Base-by-base conservation (phyloP, 257 asterid species). In the Cruciata laevipes region DNA sequence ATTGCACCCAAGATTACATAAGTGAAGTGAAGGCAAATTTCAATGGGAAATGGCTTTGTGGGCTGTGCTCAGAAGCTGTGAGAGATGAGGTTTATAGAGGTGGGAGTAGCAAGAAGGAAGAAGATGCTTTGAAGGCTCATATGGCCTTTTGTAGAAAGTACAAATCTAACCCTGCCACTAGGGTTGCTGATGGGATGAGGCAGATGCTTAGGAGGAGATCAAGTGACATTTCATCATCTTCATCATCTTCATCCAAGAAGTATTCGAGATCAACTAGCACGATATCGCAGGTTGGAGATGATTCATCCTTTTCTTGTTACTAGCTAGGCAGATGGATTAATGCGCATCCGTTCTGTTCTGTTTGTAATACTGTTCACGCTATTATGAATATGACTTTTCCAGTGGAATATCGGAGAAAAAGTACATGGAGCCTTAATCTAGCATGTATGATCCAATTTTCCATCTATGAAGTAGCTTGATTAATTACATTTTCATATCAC, bases 21-120 rank as follows among this genome's bases (percentile, higher is more conserved):
- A 78, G 72, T 1, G 79, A 78, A 57, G 95, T 93, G 67, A 89
- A 86, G 74, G 63, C 77, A 0, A 86, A 85, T 6, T 93, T 89
- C 66, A 83, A 85, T 8, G 98, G 96, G 1, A 89, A 89, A 76
- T 93, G 98, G 97, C 83, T 93, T 0, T 92, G 96, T 51, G 98
- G 97, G 3, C 37, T 93, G 58, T 93, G 98, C 21, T 89, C 91
- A 0, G 97, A 89, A 68, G 98, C 96, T 0, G 98, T 93, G 0
- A 77, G 95, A 69, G 96, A 93, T 71, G 97, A 93, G 80, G 84
- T 75, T 0, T 68, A 20, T 56, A 73, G 94, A 73, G 90, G 86
- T 7, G 84, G 82, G 52, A 79, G 76, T 33, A 57, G 16, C 0
- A 59, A 25, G 11, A 59, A 59, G 66, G 88, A 82, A 12, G 98